Evolutionary conservation across 331 rosid species (phyloP).

Genomic region (Rhamnella rubrinervis): DNA sequence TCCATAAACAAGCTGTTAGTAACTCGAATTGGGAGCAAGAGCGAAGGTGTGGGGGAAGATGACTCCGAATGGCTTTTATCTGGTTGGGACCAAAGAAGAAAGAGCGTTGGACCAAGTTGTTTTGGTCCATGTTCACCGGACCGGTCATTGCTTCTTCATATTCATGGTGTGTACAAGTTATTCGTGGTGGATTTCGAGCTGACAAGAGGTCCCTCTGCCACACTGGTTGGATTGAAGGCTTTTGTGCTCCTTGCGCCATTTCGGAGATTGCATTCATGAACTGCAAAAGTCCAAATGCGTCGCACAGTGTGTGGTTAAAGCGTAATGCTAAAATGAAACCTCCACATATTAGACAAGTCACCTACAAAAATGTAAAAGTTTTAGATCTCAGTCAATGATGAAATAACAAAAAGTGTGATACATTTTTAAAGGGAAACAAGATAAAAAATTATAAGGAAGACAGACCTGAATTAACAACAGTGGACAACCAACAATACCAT

Average conservation of each 20-base stretch:
- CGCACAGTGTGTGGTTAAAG: constrained; percentile 22
- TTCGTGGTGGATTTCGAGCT: constrained; percentile 15
- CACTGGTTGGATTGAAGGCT: constrained; percentile 8
- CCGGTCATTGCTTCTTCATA: not conserved
- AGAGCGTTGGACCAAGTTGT: constrained; percentile 20
- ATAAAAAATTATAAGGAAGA: not conserved
- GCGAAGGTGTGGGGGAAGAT: constrained; percentile 6
- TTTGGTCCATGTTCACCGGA: not conserved
- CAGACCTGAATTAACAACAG: constrained; percentile 18
- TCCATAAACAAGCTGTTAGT: constrained; percentile 40
- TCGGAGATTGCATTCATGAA: constrained; percentile 15
- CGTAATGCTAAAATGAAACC: constrained; percentile 21
- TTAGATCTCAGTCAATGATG: not conserved
- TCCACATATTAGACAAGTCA: constrained; percentile 20
- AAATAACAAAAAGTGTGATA: too few species aligned
- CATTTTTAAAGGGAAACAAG: not conserved
- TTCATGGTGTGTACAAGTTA: constrained; percentile 3
- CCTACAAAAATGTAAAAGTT: not conserved
- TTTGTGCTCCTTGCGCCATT: not conserved
- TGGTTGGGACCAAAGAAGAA: constrained; percentile 32
- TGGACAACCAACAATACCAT: constrained; percentile 9
- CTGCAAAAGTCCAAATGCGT: not conserved
- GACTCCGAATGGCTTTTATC: constrained; percentile 8
- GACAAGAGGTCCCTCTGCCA: constrained; percentile 24
- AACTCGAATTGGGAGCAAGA: constrained; percentile 30